Evolutionary conservation across 768 basidiomycete genomes (phyloP).

Genomic region (Lyophyllum semitale): DNA sequence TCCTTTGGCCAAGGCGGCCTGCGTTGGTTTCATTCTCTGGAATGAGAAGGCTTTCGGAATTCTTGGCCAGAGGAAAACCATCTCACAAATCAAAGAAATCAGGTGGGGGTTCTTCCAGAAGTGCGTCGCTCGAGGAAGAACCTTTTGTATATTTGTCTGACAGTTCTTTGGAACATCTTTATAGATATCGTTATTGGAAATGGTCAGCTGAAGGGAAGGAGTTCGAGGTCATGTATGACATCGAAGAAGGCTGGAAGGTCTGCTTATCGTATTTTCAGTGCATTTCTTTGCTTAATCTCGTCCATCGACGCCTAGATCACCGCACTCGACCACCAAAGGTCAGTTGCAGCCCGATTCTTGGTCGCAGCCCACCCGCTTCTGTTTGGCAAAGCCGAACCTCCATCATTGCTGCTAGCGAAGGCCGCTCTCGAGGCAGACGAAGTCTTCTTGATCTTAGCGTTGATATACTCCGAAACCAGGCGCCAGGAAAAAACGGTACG

Average conservation of each 20-base stretch:
- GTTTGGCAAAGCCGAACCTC: constrained; percentile 45
- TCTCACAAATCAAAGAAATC: constrained; percentile 41
- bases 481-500: constrained; percentile 33
- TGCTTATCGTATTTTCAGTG: background rate
- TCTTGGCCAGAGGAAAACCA: constrained; percentile 37
- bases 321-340: constrained; percentile 23
- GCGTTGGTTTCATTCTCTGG: constrained; percentile 53
- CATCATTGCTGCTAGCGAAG: constrained; percentile 38
- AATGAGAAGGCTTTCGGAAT: constrained; percentile 50
- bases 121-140: constrained; percentile 6
- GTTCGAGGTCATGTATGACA: constrained; percentile 42
- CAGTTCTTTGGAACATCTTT: background rate
- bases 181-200: constrained; percentile 43
- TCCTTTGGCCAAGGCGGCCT: constrained; percentile 27
- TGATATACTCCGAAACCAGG: constrained; percentile 12
- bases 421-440: constrained; percentile 34
- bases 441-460: constrained; percentile 8
- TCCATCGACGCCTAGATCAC: constrained; percentile 13
- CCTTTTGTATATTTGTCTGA: background rate
- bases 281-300: background rate
- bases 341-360: constrained; percentile 38
- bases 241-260: constrained; percentile 45
- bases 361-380: constrained; percentile 50
- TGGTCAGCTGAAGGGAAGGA: constrained; percentile 46
- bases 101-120: constrained; percentile 35